Percentiles rank a stretch among this genome's conserved stretches.
Conservation (phyloP, 164 flowering plant species). For the Chimonanthus salicifolius region DNA sequence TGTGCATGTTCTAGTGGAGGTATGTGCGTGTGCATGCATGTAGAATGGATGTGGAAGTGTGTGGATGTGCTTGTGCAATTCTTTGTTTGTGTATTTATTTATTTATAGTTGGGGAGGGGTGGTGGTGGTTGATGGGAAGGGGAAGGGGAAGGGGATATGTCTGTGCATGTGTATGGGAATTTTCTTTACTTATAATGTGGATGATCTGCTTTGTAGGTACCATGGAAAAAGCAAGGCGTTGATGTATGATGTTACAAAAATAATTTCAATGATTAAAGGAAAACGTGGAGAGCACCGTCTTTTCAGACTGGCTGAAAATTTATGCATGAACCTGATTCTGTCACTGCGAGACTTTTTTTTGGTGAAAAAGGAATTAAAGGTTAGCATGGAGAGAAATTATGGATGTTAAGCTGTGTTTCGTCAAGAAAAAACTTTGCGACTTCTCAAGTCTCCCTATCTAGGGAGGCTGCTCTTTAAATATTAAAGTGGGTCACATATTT, state of each 20-base stretch:
- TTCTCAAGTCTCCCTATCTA: too few species aligned
- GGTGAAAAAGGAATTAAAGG: slow-evolving; percentile 95
- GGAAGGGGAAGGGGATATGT: too few species aligned
- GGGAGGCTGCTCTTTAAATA: too few species aligned
- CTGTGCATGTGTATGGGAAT: background rate
- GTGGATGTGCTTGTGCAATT: too few species aligned
- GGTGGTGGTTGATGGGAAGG: too few species aligned
- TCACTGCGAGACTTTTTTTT: slow-evolving; percentile 79
- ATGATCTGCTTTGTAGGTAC: slow-evolving; percentile 46
- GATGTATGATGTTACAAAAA: slow-evolving; percentile 91
- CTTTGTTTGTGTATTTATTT: too few species aligned
- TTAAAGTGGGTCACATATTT: too few species aligned
- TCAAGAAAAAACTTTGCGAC: background rate
- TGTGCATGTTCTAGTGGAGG: too few species aligned
- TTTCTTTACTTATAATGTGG: too few species aligned
- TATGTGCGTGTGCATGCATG: too few species aligned
- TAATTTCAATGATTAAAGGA: slow-evolving; percentile 67
- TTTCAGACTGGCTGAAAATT: slow-evolving; percentile 91
- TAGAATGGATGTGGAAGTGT: too few species aligned
- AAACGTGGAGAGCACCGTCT: slow-evolving; percentile 96
- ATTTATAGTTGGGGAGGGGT: too few species aligned
- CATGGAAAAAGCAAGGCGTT: slow-evolving; percentile 82
- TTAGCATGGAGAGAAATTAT: slow-evolving; percentile 17
- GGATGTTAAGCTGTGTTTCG: background rate
- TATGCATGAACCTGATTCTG: slow-evolving; percentile 90